Evolutionary conservation across 2,329 filamentous ascomycete species (phyloP).

Genomic region (Microsporum canis): DNA sequence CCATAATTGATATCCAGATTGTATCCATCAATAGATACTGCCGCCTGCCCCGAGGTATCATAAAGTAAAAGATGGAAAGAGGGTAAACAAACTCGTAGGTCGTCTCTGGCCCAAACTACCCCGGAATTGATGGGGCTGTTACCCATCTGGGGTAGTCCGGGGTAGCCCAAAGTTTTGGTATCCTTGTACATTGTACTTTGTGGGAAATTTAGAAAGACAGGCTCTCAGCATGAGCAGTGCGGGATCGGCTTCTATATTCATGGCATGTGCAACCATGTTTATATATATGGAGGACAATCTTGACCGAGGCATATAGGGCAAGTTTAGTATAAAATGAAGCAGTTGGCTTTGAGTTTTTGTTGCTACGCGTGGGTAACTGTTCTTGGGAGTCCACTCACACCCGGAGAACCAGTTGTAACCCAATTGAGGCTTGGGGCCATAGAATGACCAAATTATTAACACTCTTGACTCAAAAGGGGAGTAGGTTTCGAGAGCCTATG

Average conservation of each 20-base stretch:
- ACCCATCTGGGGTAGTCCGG: not conserved
- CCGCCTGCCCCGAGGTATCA: not conserved
- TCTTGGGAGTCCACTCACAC: not conserved
- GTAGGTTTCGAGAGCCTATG: not conserved
- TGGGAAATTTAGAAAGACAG: not conserved
- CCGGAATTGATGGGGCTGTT: not conserved
- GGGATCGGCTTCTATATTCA: not conserved
- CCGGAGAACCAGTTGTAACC: not conserved
- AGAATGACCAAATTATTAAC: not conserved
- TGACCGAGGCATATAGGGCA: not conserved
- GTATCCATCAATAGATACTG: not conserved
- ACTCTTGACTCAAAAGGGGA: not conserved
- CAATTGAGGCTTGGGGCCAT: not conserved
- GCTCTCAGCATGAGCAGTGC: not conserved
- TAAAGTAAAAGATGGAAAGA: not conserved
- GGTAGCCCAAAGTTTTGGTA: not conserved
- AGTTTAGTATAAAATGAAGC: not conserved
- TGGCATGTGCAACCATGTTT: slow-evolving; percentile 2
- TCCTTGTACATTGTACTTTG: not conserved
- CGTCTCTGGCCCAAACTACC: not conserved
- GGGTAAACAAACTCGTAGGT: not conserved
- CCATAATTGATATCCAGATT: not conserved
- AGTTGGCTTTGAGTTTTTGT: not conserved
- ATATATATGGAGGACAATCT: not conserved
- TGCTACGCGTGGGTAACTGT: not conserved